Evolutionary conservation across 2,329 filamentous ascomycete genomes (phyloP).

Genomic region (Periconia sp.): DNA sequence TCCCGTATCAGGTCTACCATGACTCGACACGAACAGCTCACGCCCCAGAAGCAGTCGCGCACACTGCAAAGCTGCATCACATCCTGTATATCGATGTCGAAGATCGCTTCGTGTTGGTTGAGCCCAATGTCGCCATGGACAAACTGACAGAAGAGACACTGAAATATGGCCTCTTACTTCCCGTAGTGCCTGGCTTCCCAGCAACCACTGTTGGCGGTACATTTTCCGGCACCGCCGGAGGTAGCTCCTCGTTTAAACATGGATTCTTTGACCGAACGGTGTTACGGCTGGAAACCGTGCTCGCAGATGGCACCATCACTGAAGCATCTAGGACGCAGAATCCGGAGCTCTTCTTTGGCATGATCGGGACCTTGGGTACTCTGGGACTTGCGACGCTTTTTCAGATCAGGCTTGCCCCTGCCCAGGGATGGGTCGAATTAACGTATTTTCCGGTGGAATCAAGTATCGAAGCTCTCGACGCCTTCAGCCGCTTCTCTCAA

Average conservation of each 20-base stretch:
- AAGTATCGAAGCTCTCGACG: conserved; percentile 56
- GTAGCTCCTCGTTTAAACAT: conserved; percentile 70
- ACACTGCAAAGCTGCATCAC: conserved; percentile 68
- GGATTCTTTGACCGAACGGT: conserved; percentile 71
- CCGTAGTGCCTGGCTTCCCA: conserved; percentile 74
- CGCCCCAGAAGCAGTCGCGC: conserved; percentile 55
- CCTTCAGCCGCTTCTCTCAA: conserved; percentile 53
- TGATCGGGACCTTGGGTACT: conserved; percentile 65
- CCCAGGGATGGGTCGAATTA: conserved; percentile 64
- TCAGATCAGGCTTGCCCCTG: conserved; percentile 61
- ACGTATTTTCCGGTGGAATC: conserved; percentile 63
- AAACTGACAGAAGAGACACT: conserved; percentile 63
- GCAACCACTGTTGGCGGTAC: conserved; percentile 72
- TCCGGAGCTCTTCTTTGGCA: conserved; percentile 63
- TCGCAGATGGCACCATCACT: conserved; percentile 62
- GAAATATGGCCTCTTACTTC: conserved; percentile 61
- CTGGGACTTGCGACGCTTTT: conserved; percentile 66
- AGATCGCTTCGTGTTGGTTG: conserved; percentile 63
- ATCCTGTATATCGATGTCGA: conserved; percentile 65
- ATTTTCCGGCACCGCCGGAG: conserved; percentile 69
- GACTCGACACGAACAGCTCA: conserved; percentile 69
- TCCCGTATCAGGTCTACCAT: conserved; percentile 63
- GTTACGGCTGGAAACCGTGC: conserved; percentile 66
- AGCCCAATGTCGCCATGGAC: conserved; percentile 74
- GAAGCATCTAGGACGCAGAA: conserved; percentile 54